phyloP scores from a whole-genome alignment of 2,329 filamentous ascomycete genomes.

The Pseudogymnoascus sp. region DNA sequence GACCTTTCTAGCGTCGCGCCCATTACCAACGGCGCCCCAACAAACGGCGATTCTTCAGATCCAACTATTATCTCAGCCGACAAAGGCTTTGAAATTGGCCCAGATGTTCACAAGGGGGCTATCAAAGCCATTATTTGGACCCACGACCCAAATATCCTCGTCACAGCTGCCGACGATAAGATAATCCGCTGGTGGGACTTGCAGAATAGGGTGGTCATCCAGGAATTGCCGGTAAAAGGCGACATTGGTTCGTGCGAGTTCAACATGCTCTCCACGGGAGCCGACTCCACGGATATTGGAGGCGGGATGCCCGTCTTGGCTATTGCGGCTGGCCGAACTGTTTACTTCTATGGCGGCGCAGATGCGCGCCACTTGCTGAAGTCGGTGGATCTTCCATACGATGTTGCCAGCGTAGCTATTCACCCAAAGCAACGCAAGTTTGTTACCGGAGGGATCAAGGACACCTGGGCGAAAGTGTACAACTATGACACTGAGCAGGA shows the following conservation, averaged over 20 bases:
- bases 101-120: conserved; percentile 72
- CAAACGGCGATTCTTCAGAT: conserved; percentile 29
- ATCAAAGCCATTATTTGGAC: conserved; percentile 98
- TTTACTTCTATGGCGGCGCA: conserved; percentile 81
- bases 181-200: conserved; percentile 93
- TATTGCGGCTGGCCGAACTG: conserved; percentile 87
- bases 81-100: conserved; percentile 76
- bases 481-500: conserved; percentile 78
- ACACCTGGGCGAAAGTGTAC: conserved; percentile 96
- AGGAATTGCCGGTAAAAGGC: conserved; percentile 71
- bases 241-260: conserved; percentile 90
- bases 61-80: conserved; percentile 48
- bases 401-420: conserved; percentile 83
- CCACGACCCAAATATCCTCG: conserved; percentile 75
- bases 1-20: conserved; percentile 61
- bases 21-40: conserved; percentile 27
- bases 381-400: conserved; percentile 69
- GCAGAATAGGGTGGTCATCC: conserved; percentile 64
- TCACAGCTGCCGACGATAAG: conserved; percentile 86
- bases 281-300: conserved; percentile 55
- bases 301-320: conserved; percentile 68
- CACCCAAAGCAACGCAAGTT: conserved; percentile 75
- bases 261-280: conserved; percentile 54
- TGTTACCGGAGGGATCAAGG: conserved; percentile 82
- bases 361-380: conserved; percentile 68